Conservation (phyloP, 352 stramenopile species). For the Phytophthora colocasiae region DNA sequence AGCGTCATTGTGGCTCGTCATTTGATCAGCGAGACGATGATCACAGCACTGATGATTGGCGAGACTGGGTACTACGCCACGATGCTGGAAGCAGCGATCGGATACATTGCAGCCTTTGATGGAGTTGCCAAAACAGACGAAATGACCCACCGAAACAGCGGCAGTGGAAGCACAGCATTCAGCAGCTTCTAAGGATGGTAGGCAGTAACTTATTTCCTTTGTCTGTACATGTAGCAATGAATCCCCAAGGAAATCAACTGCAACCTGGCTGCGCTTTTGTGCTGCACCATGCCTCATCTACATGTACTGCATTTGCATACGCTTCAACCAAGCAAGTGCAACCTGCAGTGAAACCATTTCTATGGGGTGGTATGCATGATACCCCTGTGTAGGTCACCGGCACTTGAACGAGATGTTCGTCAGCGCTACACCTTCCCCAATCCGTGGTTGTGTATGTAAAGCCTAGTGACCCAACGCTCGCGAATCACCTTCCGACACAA, state of each 20-base stretch:
- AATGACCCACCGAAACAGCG: slow-evolving; percentile 14
- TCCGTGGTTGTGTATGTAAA: too few species aligned
- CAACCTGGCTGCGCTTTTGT: neutral
- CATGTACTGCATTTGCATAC: neutral
- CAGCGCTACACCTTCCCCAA: too few species aligned
- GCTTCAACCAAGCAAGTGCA: neutral
- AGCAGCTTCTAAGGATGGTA: slow-evolving; percentile 26
- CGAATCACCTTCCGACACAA: too few species aligned
- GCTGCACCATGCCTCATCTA: too few species aligned
- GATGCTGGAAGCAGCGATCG: slow-evolving; percentile 78
- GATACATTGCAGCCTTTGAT: slow-evolving; percentile 66
- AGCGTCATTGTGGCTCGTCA: slow-evolving; percentile 68
- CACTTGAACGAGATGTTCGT: too few species aligned
- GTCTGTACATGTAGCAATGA: neutral
- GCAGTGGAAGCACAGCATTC: slow-evolving; percentile 23
- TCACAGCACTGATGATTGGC: slow-evolving; percentile 73
- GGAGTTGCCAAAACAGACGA: slow-evolving; percentile 12
- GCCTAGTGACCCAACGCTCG: too few species aligned
- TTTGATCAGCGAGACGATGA: slow-evolving; percentile 83
- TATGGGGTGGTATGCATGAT: too few species aligned
- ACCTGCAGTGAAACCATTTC: neutral
- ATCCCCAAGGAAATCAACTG: neutral
- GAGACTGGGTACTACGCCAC: slow-evolving; percentile 86
- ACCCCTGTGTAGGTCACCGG: too few species aligned
- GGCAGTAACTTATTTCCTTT: neutral